phyloP scores from a whole-genome alignment of 1,284 basidiomycete species.

The Apiotrichum sp. region DNA sequence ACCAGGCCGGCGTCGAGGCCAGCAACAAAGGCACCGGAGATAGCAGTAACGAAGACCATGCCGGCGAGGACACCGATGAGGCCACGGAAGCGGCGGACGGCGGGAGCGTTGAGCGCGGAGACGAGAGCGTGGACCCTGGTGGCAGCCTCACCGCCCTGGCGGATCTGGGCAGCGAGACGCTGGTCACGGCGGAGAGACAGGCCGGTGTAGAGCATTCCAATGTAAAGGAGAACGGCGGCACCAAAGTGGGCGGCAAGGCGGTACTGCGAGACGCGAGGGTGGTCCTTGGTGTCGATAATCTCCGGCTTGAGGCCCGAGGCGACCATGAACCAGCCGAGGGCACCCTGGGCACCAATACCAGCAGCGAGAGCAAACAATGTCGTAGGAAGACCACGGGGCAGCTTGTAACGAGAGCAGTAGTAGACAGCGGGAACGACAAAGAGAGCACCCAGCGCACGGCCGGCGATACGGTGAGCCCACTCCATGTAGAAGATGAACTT shows the following conservation, averaged over 20 bases:
- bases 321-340: constrained; percentile 99
- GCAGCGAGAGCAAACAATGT: constrained; percentile 66
- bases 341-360: constrained; percentile 80
- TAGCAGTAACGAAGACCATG: constrained; percentile 80
- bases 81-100: constrained; percentile 57
- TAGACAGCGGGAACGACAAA: constrained; percentile 76
- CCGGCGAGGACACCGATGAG: constrained; percentile 60
- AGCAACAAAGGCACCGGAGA: constrained; percentile 89
- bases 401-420: constrained; percentile 64
- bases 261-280: constrained; percentile 94
- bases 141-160: constrained; percentile 50
- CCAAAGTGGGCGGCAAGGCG: constrained; percentile 90
- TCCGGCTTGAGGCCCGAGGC: constrained; percentile 86
- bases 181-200: constrained; percentile 68
- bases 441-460: constrained; percentile 73
- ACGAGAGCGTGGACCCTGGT: constrained; percentile 23
- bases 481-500: constrained; percentile 99
- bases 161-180: constrained; percentile 54
- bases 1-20: constrained; percentile 92
- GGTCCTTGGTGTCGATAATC: constrained; percentile 68
- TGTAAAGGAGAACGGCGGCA: constrained; percentile 82
- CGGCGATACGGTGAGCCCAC: constrained; percentile 92
- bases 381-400: constrained; percentile 58
- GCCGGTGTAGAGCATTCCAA: constrained; percentile 82
- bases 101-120: constrained; percentile 54